Evolutionary conservation across 352 stramenopile species (phyloP).

Genomic region (Globisporangium nodosum): DNA sequence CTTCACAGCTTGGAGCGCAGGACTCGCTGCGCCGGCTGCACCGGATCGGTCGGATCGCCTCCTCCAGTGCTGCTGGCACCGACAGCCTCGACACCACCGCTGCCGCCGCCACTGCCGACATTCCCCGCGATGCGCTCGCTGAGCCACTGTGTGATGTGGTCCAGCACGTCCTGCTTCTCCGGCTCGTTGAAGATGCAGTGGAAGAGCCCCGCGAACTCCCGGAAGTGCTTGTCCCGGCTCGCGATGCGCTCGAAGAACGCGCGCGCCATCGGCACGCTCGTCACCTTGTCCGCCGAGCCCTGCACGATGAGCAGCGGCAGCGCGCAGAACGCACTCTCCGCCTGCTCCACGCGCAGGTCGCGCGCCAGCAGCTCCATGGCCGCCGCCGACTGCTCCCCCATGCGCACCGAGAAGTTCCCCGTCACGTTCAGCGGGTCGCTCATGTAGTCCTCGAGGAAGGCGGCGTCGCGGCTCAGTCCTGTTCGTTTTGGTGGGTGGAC

Average conservation of each 20-base stretch:
- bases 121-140: background rate
- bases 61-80: no score
- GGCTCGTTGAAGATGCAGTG: conserved; percentile 37
- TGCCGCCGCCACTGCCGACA: no score
- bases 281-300: conserved; percentile 26
- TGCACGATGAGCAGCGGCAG: conserved; percentile 26
- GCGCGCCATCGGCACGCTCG: conserved; percentile 16
- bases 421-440: conserved; percentile 44
- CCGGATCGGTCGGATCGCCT: no score
- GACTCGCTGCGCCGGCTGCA: no score
- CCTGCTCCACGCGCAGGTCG: conserved; percentile 10
- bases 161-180: conserved; percentile 22
- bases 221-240: conserved; percentile 30
- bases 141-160: conserved; percentile 33
- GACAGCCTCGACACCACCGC: no score
- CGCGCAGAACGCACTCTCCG: conserved; percentile 17
- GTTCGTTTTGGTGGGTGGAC: conserved; percentile 12
- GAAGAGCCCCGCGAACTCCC: conserved; percentile 24
- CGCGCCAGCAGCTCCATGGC: conserved; percentile 19
- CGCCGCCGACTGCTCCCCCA: conserved; percentile 23
- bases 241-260: conserved; percentile 21
- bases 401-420: conserved; percentile 34
- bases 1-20: no score
- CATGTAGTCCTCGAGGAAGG: conserved; percentile 51
- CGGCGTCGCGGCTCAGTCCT: conserved; percentile 26